Conservation (phyloP, 1,139 yeast genomes). For the Pichia sp. region DNA sequence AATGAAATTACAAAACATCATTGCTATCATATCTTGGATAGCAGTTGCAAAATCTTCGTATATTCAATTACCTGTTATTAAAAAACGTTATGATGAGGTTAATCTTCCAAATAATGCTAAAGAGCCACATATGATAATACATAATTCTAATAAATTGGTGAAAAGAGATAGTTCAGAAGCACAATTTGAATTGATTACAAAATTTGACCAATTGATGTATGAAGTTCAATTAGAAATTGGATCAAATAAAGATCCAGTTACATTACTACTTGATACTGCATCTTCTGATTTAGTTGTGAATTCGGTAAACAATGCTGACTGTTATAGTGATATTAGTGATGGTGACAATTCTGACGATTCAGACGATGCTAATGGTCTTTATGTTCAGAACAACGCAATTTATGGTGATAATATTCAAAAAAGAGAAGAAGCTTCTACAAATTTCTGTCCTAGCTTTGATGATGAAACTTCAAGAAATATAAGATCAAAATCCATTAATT, state of each 20-base stretch:
- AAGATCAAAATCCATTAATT: too few relatives aligned
- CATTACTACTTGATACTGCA: conserved; percentile 55
- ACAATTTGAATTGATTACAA: conserved; percentile 26
- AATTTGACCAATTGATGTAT: conserved; percentile 27
- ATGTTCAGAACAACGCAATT: not conserved
- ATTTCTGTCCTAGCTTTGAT: not conserved
- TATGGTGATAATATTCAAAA: not conserved
- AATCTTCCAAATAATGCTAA: too few relatives aligned
- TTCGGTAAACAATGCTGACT: conserved; percentile 4
- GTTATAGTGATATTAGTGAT: not conserved
- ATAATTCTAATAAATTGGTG: not conserved
- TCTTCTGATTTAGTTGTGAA: conserved; percentile 58
- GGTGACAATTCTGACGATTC: not conserved
- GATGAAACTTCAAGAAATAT: too few relatives aligned
- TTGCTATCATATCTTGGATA: not conserved
- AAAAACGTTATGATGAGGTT: not conserved
- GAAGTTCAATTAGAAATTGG: conserved; percentile 44
- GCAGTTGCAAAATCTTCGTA: not conserved
- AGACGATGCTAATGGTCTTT: not conserved
- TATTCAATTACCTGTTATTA: conserved; percentile 2
- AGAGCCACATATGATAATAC: conserved; percentile 3
- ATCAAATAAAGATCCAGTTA: conserved; percentile 42
- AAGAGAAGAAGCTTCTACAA: not conserved
- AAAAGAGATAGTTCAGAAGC: conserved; percentile 9
- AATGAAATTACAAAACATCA: not conserved